These are phyloP conservation scores for Glycine soja DNA, from an alignment of 306 rosid species.

Conservation along the genomic window DNA sequence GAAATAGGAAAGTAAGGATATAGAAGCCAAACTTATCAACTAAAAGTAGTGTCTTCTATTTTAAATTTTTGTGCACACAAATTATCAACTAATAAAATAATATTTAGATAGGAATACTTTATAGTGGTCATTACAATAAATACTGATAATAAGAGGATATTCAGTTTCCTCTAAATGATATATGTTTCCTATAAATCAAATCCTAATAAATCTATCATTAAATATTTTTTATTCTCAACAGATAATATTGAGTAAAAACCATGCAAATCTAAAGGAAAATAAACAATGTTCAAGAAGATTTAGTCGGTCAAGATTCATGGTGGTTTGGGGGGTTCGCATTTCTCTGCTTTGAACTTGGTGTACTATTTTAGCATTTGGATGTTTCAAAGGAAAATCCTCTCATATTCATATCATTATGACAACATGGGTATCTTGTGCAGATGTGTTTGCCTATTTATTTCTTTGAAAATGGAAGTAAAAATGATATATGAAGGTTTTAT, in stretches of 20 bases:
- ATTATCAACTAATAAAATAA: background rate
- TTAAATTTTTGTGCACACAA: background rate
- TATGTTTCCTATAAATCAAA: too few relatives aligned
- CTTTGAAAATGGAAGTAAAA: slow-evolving; percentile 3
- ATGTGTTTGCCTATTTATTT: slow-evolving; percentile 26
- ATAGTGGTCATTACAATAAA: too few relatives aligned
- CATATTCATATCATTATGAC: background rate
- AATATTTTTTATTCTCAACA: too few relatives aligned
- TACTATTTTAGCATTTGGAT: background rate
- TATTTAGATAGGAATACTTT: background rate
- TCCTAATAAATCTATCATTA: too few relatives aligned
- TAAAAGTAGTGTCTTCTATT: background rate
- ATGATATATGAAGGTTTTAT: background rate
- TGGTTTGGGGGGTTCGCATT: background rate
- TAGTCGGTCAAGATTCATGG: background rate
- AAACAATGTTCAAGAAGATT: slow-evolving; percentile 4
- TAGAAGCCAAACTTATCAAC: background rate
- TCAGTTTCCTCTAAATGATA: too few relatives aligned
- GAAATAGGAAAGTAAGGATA: background rate
- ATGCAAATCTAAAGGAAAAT: background rate
- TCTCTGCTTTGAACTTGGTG: background rate
- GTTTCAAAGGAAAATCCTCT: background rate
- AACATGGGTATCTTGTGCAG: slow-evolving; percentile 8
- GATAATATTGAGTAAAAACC: background rate
- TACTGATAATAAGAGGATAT: too few relatives aligned